Conservation (phyloP, 305 asterid species). For the Fraxinus xanthoxyloides region DNA sequence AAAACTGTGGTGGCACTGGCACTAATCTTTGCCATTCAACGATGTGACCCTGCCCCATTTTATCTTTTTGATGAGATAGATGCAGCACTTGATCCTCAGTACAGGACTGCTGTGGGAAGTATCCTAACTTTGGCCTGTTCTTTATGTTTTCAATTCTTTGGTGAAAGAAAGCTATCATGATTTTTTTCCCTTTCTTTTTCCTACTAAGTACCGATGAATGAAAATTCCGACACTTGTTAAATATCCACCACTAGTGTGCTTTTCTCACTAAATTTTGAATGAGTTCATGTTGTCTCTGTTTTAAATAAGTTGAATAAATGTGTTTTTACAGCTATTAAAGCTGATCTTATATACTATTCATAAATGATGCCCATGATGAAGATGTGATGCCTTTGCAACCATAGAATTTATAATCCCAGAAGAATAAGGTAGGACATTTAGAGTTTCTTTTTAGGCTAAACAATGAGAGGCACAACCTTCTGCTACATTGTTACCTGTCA, state of each 20-base stretch:
- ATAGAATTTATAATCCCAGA: background rate
- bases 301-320: background rate
- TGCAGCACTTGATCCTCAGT: slow-evolving; percentile 99
- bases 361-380: background rate
- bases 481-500: background rate
- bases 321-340: background rate
- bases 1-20: slow-evolving; percentile 97
- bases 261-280: background rate
- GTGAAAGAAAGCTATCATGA: background rate
- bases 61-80: slow-evolving; percentile 99
- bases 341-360: background rate
- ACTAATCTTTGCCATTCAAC: slow-evolving; percentile 92
- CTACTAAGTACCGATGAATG: background rate
- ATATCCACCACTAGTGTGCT: background rate
- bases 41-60: slow-evolving; percentile 99
- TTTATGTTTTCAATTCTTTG: slow-evolving; percentile 14
- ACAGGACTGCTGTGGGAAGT: slow-evolving; percentile 99
- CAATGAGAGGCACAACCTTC: background rate
- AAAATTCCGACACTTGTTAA: background rate
- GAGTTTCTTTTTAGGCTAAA: background rate
- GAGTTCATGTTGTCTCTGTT: background rate
- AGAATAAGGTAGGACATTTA: background rate
- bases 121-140: slow-evolving; percentile 51
- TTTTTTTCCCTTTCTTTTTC: background rate
- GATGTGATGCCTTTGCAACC: background rate